Conservation (phyloP, 352 stramenopile species). For the Globisporangium radiosum region DNA sequence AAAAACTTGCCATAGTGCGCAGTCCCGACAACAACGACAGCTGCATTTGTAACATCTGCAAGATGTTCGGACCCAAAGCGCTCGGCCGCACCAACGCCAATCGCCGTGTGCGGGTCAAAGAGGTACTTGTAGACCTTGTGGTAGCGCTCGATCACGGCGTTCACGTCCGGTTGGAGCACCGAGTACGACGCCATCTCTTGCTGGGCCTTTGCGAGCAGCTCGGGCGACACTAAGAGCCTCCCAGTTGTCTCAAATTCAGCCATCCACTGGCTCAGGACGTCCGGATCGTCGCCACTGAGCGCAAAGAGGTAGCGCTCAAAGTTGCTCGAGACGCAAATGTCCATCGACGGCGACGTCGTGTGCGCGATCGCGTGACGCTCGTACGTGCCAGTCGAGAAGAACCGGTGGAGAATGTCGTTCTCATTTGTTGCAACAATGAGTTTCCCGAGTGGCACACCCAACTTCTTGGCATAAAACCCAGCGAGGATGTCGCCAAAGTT, state of each 20-base stretch:
- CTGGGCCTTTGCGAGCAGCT: constrained; percentile 88
- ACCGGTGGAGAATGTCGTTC: constrained; percentile 98
- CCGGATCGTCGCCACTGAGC: constrained; percentile 90
- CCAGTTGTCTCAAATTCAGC: constrained; percentile 92
- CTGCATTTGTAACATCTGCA: constrained; percentile 43
- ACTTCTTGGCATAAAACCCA: constrained; percentile 94
- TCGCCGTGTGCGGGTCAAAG: constrained; percentile 95
- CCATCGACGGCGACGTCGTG: constrained; percentile 97
- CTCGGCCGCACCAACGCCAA: constrained; percentile 91
- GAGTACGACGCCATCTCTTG: constrained; percentile 91
- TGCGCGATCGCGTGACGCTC: constrained; percentile 89
- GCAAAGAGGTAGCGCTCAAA: constrained; percentile 99
- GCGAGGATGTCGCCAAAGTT: constrained; percentile 99
- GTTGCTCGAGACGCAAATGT: constrained; percentile 99
- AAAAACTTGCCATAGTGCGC: constrained; percentile 98
- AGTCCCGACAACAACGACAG: constrained; percentile 93
- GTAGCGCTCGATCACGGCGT: constrained; percentile 91
- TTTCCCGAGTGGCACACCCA: constrained; percentile 92
- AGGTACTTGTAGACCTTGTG: constrained; percentile 91
- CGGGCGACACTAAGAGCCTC: constrained; percentile 89
- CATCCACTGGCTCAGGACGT: constrained; percentile 92
- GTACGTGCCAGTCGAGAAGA: constrained; percentile 97
- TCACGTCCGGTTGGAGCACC: constrained; percentile 82
- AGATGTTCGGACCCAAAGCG: constrained; percentile 58
- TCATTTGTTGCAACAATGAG: constrained; percentile 99